Evolutionary conservation across 495 filamentous ascomycete species (phyloP).

Genomic region (Aspergillus carlsbadensis): DNA sequence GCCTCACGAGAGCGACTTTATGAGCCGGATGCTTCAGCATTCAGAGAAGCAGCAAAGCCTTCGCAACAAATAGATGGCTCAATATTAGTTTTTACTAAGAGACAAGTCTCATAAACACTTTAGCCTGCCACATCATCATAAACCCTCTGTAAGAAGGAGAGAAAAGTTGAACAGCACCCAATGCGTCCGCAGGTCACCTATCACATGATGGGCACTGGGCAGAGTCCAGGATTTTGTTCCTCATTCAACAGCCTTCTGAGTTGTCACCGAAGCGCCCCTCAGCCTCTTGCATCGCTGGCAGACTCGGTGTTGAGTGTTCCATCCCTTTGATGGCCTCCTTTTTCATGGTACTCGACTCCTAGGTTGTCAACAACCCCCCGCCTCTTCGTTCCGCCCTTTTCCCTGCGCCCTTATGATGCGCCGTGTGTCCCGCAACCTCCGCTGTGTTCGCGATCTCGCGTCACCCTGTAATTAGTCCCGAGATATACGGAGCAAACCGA

Average conservation of each 20-base stretch:
- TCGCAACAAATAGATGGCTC: no score
- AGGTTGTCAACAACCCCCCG: constrained; percentile 23
- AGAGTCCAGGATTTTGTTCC: constrained; percentile 23
- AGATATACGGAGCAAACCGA: not conserved
- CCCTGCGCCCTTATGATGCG: constrained; percentile 37
- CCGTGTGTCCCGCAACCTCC: constrained; percentile 29
- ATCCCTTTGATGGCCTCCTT: constrained; percentile 34
- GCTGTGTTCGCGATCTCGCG: constrained; percentile 37
- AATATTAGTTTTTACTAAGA: not conserved
- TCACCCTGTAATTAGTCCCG: constrained; percentile 15
- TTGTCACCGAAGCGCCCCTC: constrained; percentile 20
- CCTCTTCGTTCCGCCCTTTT: constrained; percentile 22
- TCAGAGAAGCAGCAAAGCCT: no score
- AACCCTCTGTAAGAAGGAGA: not conserved
- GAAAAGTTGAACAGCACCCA: not conserved
- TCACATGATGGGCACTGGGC: constrained; percentile 27
- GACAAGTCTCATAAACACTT: not conserved
- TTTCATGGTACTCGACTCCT: constrained; percentile 29
- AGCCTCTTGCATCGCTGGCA: constrained; percentile 5
- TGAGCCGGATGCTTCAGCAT: not conserved
- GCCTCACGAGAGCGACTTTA: not conserved
- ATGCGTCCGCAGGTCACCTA: constrained; percentile 18
- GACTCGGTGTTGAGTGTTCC: not conserved
- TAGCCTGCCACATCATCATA: not conserved
- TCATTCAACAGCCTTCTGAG: constrained; percentile 19